Conservation (phyloP, 805 yeast genomes). For the Nakazawaea wyomingensis region DNA sequence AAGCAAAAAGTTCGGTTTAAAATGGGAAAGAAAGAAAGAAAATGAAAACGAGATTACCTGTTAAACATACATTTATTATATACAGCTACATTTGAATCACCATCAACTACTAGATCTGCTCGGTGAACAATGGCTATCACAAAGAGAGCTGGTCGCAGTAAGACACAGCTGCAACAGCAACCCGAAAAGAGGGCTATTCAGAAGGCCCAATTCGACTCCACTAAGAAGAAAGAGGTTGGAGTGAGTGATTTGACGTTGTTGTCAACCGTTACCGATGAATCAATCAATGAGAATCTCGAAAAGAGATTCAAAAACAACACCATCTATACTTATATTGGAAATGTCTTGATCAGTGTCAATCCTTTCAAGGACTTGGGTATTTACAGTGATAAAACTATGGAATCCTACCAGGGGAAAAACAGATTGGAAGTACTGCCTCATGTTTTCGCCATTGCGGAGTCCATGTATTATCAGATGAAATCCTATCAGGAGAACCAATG, state of each 20-base stretch:
- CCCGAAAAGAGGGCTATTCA: slow-evolving; percentile 60
- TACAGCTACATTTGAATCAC: too few species aligned
- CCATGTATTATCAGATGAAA: slow-evolving; percentile 93
- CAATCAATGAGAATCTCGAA: slow-evolving; percentile 86
- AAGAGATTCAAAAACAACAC: slow-evolving; percentile 85
- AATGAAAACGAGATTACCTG: neutral
- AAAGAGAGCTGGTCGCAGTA: slow-evolving; percentile 66
- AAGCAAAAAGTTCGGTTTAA: slow-evolving; percentile 5
- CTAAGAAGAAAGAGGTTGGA: slow-evolving; percentile 96
- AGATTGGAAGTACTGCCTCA: slow-evolving; percentile 97
- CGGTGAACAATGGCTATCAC: slow-evolving; percentile 59
- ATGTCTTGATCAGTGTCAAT: slow-evolving; percentile 90
- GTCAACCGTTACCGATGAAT: slow-evolving; percentile 83
- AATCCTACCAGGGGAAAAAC: slow-evolving; percentile 83
- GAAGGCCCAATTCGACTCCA: slow-evolving; percentile 85
- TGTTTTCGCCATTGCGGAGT: slow-evolving; percentile 95
- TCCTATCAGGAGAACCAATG: slow-evolving; percentile 93
- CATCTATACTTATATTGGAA: slow-evolving; percentile 91
- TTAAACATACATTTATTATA: too few species aligned
- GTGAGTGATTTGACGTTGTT: slow-evolving; percentile 90
- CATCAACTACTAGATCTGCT: too few species aligned
- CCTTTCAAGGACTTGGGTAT: slow-evolving; percentile 97
- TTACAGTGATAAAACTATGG: slow-evolving; percentile 74
- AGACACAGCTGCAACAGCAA: slow-evolving; percentile 40
- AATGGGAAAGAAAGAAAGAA: neutral